Evolutionary conservation across 2,329 filamentous ascomycete species (phyloP).

Genomic region (Aspergillus brasiliensis): DNA sequence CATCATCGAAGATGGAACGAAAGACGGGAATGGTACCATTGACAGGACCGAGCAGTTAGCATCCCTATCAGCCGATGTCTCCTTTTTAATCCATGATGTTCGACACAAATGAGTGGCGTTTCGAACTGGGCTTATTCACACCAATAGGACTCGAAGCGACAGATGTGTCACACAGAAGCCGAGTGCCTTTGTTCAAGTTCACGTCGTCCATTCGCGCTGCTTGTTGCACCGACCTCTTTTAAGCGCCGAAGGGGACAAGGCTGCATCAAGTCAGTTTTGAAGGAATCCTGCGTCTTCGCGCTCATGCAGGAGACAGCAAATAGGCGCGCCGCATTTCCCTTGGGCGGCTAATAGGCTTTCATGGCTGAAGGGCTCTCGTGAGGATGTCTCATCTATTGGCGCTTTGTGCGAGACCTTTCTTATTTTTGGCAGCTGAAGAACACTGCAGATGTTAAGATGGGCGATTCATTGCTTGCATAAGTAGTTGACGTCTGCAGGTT

Average conservation of each 20-base stretch:
- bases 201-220: neutral
- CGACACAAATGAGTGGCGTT: no score
- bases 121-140: neutral
- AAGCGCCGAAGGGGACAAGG: neutral
- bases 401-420: neutral
- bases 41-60: neutral
- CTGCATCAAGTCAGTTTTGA: conserved; percentile 1
- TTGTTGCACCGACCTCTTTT: neutral
- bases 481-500: conserved; percentile 2
- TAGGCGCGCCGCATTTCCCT: neutral
- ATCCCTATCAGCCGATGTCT: neutral
- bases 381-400: neutral
- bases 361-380: neutral
- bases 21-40: no score
- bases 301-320: conserved; percentile 6
- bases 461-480: neutral
- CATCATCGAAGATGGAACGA: no score
- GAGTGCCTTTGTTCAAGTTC: neutral
- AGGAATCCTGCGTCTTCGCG: neutral
- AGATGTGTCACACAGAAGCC: neutral
- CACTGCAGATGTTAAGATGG: neutral
- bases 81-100: no score
- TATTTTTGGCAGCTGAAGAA: conserved; percentile 5
- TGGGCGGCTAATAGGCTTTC: conserved; percentile 4
- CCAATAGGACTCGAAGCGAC: neutral